Conservation (phyloP, 139 green algal genomes). For the Coccomyxa sp. region DNA sequence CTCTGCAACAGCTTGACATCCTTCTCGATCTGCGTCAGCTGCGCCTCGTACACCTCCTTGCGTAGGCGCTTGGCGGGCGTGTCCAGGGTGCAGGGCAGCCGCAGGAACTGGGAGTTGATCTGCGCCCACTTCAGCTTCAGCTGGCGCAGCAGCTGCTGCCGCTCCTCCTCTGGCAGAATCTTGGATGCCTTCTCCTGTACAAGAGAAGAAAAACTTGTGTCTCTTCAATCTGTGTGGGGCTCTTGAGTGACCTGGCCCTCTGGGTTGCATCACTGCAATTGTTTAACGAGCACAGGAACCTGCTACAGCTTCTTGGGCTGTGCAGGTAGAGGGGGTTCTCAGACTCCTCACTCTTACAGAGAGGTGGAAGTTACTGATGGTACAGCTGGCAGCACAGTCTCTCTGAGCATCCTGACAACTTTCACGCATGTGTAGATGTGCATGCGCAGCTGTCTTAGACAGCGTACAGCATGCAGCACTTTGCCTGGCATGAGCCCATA, state of each 20-base stretch:
- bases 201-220: slow-evolving; percentile 1
- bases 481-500: background rate
- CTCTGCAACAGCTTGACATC: slow-evolving; percentile 72
- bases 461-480: too few species aligned
- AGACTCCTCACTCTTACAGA: too few species aligned
- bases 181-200: slow-evolving; percentile 28
- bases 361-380: too few species aligned
- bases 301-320: too few species aligned
- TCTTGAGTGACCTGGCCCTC: too few species aligned
- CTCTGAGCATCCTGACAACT: background rate
- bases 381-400: too few species aligned
- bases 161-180: slow-evolving; percentile 52
- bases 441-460: too few species aligned
- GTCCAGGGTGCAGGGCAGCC: slow-evolving; percentile 70
- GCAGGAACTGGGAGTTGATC: slow-evolving; percentile 80
- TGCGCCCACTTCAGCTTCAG: slow-evolving; percentile 85
- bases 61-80: slow-evolving; percentile 61
- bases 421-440: background rate
- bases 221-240: too few species aligned
- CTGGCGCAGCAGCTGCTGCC: slow-evolving; percentile 61
- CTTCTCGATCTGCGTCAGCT: slow-evolving; percentile 70
- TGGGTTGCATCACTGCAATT: too few species aligned
- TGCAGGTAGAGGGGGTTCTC: too few species aligned
- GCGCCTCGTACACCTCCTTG: slow-evolving; percentile 62
- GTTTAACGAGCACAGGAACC: too few species aligned